phyloP scores from a whole-genome alignment of 495 filamentous ascomycete genomes.

The Cercophora sp. region DNA sequence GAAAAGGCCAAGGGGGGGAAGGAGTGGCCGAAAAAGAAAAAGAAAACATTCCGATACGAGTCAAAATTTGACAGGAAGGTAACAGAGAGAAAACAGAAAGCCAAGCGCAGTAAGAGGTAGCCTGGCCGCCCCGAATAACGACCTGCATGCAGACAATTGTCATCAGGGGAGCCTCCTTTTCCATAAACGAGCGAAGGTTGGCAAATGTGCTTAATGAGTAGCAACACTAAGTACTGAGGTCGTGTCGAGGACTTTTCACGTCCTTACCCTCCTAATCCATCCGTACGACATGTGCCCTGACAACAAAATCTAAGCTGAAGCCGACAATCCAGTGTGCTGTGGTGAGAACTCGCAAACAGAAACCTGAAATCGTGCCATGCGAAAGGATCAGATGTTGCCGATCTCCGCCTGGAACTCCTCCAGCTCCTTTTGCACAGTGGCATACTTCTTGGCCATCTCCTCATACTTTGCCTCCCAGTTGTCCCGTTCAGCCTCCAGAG shows the following conservation, averaged over 20 bases:
- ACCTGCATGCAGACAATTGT: no score
- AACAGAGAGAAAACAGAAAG: slow-evolving; percentile 61
- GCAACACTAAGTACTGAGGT: slow-evolving; percentile 11
- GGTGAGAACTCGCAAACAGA: slow-evolving; percentile 7
- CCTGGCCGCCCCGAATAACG: no score
- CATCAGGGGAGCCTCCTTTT: no score
- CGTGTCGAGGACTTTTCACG: slow-evolving; percentile 3
- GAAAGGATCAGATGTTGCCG: slow-evolving; percentile 69
- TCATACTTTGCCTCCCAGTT: slow-evolving; percentile 96
- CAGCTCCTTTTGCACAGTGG: slow-evolving; percentile 80
- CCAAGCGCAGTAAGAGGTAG: slow-evolving; percentile 45
- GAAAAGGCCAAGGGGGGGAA: slow-evolving; percentile 47
- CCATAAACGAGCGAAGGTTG: no score
- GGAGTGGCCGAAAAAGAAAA: slow-evolving; percentile 66
- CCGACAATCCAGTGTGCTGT: slow-evolving; percentile 6
- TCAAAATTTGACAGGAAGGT: slow-evolving; percentile 71
- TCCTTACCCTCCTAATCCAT: background rate
- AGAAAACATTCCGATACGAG: slow-evolving; percentile 90
- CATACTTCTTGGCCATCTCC: slow-evolving; percentile 88
- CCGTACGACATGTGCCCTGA: background rate
- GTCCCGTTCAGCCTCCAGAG: slow-evolving; percentile 82
- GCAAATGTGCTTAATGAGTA: slow-evolving; percentile 8
- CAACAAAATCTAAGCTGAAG: slow-evolving; percentile 13
- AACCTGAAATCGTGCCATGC: slow-evolving; percentile 1
- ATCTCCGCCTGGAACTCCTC: slow-evolving; percentile 85